A percentile compares a stretch with the other conserved stretches of the same genome.
phyloP scores from a whole-genome alignment of 441 rosid genomes.

The Adansonia rubrostipa region DNA sequence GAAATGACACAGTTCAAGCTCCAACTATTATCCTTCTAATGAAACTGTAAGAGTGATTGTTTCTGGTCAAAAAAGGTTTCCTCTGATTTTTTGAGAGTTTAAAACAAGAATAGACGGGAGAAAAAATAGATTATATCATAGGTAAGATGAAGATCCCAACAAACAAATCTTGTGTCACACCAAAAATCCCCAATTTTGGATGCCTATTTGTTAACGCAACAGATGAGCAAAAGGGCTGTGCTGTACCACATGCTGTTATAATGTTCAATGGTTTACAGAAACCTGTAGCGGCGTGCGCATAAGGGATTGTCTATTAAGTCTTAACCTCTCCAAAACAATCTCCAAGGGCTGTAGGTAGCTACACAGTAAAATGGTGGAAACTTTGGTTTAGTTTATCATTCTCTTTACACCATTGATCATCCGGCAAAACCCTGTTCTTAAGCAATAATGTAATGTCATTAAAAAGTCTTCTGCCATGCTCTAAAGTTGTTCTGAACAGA shows the following conservation, averaged over 20 bases:
- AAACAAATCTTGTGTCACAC: not conserved
- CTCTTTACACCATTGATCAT: not conserved
- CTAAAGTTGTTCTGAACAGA: not conserved
- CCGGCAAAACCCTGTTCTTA: not conserved
- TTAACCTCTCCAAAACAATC: constrained; percentile 5
- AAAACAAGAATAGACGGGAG: not conserved
- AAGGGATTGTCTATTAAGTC: not conserved
- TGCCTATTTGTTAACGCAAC: not conserved
- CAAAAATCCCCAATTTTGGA: not conserved
- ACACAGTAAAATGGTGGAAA: not conserved
- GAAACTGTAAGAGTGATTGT: not conserved
- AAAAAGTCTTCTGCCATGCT: constrained; percentile 17
- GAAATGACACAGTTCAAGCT: constrained; percentile 7
- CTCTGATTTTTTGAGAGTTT: not conserved
- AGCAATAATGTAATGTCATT: constrained; percentile 2
- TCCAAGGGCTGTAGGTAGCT: not conserved
- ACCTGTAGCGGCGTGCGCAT: not conserved
- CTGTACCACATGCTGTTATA: not conserved
- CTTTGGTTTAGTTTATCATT: not conserved
- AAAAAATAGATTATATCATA: not conserved
- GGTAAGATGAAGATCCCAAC: not conserved
- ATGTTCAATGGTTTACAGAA: constrained; percentile 3
- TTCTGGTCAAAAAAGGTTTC: too few relatives aligned
- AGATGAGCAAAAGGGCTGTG: not conserved
- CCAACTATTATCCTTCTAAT: not conserved